These are phyloP conservation scores for Moesziomyces globuligerus DNA, from an alignment of 1,284 basidiomycete species.

Conservation along the genomic window DNA sequence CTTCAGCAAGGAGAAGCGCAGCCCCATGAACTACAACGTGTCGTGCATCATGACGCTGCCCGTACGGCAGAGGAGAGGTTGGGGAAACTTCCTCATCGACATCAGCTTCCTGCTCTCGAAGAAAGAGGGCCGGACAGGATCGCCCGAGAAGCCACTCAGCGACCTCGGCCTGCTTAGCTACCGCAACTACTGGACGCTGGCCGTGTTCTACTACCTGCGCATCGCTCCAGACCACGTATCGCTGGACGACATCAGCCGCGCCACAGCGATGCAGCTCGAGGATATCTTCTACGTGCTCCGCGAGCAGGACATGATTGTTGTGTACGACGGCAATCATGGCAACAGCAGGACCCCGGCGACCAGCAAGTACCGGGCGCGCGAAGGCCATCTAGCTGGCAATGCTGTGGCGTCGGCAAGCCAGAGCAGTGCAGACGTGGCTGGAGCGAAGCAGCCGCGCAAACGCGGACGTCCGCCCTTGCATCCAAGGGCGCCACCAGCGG, in stretches of 20 bases:
- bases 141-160: slow-evolving; percentile 95
- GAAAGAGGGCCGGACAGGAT: slow-evolving; percentile 95
- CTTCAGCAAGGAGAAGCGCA: slow-evolving; percentile 98
- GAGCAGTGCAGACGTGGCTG: neutral
- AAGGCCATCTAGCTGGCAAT: slow-evolving; percentile 16
- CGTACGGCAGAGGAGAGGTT: slow-evolving; percentile 87
- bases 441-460: slow-evolving; percentile 20
- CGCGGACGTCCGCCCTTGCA: slow-evolving; percentile 35
- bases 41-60: slow-evolving; percentile 99
- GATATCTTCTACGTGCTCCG: slow-evolving; percentile 84
- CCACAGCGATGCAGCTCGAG: slow-evolving; percentile 90
- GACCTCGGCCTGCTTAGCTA: slow-evolving; percentile 94
- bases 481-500: slow-evolving; percentile 16
- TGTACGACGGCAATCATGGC: slow-evolving; percentile 57
- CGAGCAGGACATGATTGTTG: slow-evolving; percentile 81
- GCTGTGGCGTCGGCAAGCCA: neutral
- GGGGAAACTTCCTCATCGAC: slow-evolving; percentile 93
- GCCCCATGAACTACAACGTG: slow-evolving; percentile 88
- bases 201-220: slow-evolving; percentile 75
- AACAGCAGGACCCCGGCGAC: slow-evolving; percentile 50
- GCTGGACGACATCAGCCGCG: slow-evolving; percentile 79
- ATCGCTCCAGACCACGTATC: slow-evolving; percentile 33
- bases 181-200: slow-evolving; percentile 91
- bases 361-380: slow-evolving; percentile 50
- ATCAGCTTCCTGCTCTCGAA: slow-evolving; percentile 85